phyloP scores from a whole-genome alignment of 768 basidiomycete species.

The Lactifluus pinguis region DNA sequence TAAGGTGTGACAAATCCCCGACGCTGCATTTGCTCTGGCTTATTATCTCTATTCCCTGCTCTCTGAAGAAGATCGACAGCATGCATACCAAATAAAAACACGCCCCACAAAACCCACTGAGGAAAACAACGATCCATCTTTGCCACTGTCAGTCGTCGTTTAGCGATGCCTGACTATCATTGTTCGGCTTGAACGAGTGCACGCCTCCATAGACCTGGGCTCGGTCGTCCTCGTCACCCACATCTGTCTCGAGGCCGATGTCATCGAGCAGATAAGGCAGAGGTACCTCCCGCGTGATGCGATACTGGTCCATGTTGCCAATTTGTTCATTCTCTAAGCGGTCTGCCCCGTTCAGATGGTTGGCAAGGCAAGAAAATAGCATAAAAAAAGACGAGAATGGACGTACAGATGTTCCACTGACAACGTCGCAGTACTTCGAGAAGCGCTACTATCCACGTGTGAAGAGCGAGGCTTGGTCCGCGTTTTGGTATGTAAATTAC shows the following conservation, averaged over 20 bases:
- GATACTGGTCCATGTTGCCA: slow-evolving; percentile 89
- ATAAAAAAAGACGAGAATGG: background rate
- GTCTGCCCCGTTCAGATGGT: slow-evolving; percentile 30
- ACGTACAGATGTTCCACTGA: slow-evolving; percentile 89
- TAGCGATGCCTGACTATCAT: background rate
- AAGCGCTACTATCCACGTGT: slow-evolving; percentile 57
- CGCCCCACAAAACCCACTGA: background rate
- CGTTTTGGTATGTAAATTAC: slow-evolving; percentile 57
- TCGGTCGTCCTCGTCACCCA: slow-evolving; percentile 28
- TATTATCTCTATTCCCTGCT: background rate
- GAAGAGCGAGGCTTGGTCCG: slow-evolving; percentile 41
- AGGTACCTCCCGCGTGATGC: slow-evolving; percentile 77
- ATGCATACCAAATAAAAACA: background rate
- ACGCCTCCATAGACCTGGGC: background rate
- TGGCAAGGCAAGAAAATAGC: slow-evolving; percentile 1
- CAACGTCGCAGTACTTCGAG: slow-evolving; percentile 73
- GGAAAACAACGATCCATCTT: background rate
- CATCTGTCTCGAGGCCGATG: slow-evolving; percentile 35
- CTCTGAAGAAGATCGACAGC: background rate
- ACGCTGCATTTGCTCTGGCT: no score
- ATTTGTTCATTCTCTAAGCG: slow-evolving; percentile 88
- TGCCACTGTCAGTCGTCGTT: background rate
- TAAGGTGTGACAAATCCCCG: no score
- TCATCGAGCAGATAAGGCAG: slow-evolving; percentile 63
- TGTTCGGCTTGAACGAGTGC: background rate